Conservation (phyloP, 345 rosid genomes). For the Clarkia xantiana region DNA sequence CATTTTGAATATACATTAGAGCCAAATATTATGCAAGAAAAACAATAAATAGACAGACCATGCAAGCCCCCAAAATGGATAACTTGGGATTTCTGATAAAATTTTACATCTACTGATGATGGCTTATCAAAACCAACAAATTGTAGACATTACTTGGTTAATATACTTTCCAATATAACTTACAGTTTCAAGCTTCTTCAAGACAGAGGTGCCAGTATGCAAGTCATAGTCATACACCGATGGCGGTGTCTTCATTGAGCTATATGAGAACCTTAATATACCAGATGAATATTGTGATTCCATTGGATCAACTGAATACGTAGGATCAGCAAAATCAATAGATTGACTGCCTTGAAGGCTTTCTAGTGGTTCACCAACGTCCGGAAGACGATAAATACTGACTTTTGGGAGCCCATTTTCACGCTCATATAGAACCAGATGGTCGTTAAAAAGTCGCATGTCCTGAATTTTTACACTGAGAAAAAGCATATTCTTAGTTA, state of each 20-base stretch:
- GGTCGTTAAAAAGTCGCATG: constrained; percentile 55
- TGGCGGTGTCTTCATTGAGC: constrained; percentile 70
- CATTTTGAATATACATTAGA: constrained; percentile 30
- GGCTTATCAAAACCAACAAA: background rate
- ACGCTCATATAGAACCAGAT: constrained; percentile 72
- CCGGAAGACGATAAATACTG: constrained; percentile 54
- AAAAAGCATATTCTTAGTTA: background rate
- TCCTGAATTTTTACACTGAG: constrained; percentile 73
- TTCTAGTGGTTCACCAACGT: constrained; percentile 48
- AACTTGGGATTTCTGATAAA: too few species aligned
- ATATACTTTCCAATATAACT: constrained; percentile 15
- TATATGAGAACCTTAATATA: constrained; percentile 66
- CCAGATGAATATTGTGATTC: constrained; percentile 47
- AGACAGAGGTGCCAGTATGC: constrained; percentile 51
- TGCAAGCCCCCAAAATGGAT: too few species aligned
- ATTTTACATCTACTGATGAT: background rate
- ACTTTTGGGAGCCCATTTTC: constrained; percentile 59
- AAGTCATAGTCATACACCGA: constrained; percentile 78
- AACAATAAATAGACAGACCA: too few species aligned
- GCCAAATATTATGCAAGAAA: too few species aligned
- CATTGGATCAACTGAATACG: constrained; percentile 37
- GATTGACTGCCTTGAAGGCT: constrained; percentile 43
- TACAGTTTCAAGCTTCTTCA: constrained; percentile 75
- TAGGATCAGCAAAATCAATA: constrained; percentile 67
- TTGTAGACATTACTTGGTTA: background rate